A percentile compares a stretch with the other conserved stretches of the same genome.
Evolutionary conservation across 106 monocot genomes (phyloP).

Genomic region (Dendrobium catenatum): DNA sequence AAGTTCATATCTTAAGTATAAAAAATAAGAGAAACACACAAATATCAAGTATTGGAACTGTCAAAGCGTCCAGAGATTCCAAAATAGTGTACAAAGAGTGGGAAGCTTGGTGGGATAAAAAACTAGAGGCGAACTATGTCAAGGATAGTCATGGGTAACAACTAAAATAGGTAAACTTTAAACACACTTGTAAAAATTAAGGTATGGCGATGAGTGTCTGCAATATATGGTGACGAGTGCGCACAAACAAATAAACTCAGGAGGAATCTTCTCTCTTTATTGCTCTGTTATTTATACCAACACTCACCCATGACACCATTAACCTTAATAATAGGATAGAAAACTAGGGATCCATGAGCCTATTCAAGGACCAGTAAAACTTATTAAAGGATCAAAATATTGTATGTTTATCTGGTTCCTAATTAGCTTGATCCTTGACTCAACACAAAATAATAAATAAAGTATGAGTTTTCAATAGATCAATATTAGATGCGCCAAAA

Average conservation of each 20-base stretch:
- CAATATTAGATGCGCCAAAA: not conserved
- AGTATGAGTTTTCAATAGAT: not conserved
- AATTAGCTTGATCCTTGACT: not conserved
- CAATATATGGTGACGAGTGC: not conserved
- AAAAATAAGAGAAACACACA: not conserved
- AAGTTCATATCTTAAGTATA: not conserved
- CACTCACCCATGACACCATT: not conserved
- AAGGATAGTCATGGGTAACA: not conserved
- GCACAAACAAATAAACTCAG: not conserved
- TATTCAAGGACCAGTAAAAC: not conserved
- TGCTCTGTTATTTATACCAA: not conserved
- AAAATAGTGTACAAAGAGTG: not conserved
- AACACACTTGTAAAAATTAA: not conserved
- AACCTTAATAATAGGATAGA: not conserved
- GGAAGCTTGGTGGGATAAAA: not conserved
- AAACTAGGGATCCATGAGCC: not conserved
- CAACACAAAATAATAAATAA: not conserved
- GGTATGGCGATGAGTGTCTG: not conserved
- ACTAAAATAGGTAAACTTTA: not conserved
- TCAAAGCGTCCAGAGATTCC: not conserved
- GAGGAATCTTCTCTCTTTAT: not conserved
- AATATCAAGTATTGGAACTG: not conserved
- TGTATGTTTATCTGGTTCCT: not conserved
- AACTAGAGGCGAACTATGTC: not conserved
- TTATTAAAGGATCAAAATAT: not conserved